Evolutionary conservation across 176 grass and related monocot genomes (phyloP), one percentile per base, ranked within the genome.

Genomic region (Paspalum vaginatum): DNA sequence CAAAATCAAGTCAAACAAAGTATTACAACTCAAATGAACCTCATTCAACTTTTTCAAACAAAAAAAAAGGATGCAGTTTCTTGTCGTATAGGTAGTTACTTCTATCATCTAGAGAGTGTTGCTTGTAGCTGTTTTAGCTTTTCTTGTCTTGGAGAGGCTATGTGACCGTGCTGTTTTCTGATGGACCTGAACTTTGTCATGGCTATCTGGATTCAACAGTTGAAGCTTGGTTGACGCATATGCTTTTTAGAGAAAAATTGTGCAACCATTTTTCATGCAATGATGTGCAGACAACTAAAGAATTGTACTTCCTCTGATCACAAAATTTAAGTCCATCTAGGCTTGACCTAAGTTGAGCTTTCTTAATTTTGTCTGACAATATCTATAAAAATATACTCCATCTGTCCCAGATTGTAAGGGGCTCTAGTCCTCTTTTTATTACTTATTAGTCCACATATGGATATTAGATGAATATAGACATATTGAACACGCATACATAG

Each of bases 121-220:
- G 40, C 75, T 42, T 52, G 32, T 66, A 55, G 45, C 66, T 21
- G 49, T 7, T 57, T 47, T 75, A 83, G 50, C 40, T 75, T 37
- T 59, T 84, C 4, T 68, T 70, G 2, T 61, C 44, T 50, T 42
- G 69, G 65, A 54, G 14, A 52, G 18, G 59, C 39, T 65, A 41
- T 18, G 44, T 18, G 45, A 9, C 13, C 63, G 77, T 20, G n/a
- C n/a, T n/a, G 58, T 49, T 49, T 25, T 77, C 26, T 41, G 14
- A n/a, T 69, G 46, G 20, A 51, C 60, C n/a, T 69, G 73, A 77
- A 77, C 20, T 41, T 59, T 50, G 4, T 25, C 27, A 13, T 40
- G 64, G 26, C 17, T 13, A 8, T 84, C 50, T 53, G 21, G 14
- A 22, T 43, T 74, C 61, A 55, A 13, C 56, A 22, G 64, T 45